phyloP scores from a whole-genome alignment of 352 stramenopile species.

The Phytophthora quininea region DNA sequence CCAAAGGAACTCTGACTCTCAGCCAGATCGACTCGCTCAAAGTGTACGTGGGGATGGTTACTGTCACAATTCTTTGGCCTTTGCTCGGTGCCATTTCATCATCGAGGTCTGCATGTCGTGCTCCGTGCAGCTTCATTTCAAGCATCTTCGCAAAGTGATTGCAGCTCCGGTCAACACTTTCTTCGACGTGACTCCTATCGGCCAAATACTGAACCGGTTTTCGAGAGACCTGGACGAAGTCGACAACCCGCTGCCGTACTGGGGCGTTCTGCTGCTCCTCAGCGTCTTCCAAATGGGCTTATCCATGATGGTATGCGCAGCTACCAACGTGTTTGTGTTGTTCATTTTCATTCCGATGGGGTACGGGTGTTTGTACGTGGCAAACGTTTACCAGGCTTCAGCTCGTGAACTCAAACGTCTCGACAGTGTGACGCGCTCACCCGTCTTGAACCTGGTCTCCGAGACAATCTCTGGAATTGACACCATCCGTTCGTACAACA shows the following conservation, averaged over 20 bases:
- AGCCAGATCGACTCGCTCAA: slow-evolving; percentile 36
- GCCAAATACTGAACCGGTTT: slow-evolving; percentile 72
- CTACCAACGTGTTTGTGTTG: slow-evolving; percentile 44
- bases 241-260: slow-evolving; percentile 59
- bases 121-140: slow-evolving; percentile 41
- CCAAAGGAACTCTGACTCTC: slow-evolving; percentile 25
- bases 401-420: slow-evolving; percentile 93
- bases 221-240: slow-evolving; percentile 67
- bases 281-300: slow-evolving; percentile 41
- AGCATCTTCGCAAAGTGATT: slow-evolving; percentile 50
- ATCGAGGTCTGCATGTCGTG: slow-evolving; percentile 48
- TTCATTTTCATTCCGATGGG: slow-evolving; percentile 47
- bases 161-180: slow-evolving; percentile 53
- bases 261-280: slow-evolving; percentile 41
- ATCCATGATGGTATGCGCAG: slow-evolving; percentile 46
- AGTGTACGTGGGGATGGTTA: slow-evolving; percentile 43
- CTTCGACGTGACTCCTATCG: slow-evolving; percentile 72
- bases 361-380: slow-evolving; percentile 23
- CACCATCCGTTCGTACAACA: slow-evolving; percentile 87
- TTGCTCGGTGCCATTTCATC: slow-evolving; percentile 42
- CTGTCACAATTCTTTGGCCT: slow-evolving; percentile 27
- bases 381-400: slow-evolving; percentile 85
- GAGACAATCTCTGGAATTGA: slow-evolving; percentile 93
- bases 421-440: slow-evolving; percentile 87
- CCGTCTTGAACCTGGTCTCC: slow-evolving; percentile 92